phyloP scores from a whole-genome alignment of 31 red algal genomes.

The Odonthalia washingtoniensis region DNA sequence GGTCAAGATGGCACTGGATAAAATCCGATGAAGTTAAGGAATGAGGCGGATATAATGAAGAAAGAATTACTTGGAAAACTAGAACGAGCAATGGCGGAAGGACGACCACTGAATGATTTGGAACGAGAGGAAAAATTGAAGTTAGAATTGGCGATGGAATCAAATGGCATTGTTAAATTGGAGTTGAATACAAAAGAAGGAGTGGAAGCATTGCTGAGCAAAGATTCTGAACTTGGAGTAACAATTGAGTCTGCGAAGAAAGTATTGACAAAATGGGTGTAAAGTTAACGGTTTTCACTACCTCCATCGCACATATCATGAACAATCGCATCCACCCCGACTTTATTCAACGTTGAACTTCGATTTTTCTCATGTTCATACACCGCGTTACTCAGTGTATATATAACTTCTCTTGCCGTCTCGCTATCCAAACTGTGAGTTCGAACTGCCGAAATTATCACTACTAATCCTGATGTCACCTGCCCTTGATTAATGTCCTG shows the following conservation, averaged over 20 bases:
- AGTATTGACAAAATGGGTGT: constrained; percentile 74
- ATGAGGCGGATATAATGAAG: constrained; percentile 40
- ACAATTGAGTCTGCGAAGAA: constrained; percentile 78
- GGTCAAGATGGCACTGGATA: constrained; percentile 66
- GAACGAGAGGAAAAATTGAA: constrained; percentile 39
- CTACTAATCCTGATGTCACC: constrained; percentile 57
- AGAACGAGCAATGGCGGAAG: constrained; percentile 41
- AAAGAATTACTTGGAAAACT: constrained; percentile 28
- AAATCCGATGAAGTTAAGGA: constrained; percentile 35
- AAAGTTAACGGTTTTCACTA: not conserved
- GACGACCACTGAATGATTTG: not conserved
- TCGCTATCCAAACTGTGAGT: constrained; percentile 26
- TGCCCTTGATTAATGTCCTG: constrained; percentile 46
- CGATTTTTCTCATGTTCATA: constrained; percentile 64
- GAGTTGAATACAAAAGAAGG: constrained; percentile 44
- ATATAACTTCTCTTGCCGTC: constrained; percentile 39
- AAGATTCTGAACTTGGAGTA: constrained; percentile 47
- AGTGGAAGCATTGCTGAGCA: constrained; percentile 50
- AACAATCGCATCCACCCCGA: constrained; percentile 44
- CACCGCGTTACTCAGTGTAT: constrained; percentile 66
- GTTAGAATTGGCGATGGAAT: constrained; percentile 51
- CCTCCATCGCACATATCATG: not conserved
- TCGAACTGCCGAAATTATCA: constrained; percentile 35
- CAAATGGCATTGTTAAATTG: constrained; percentile 48
- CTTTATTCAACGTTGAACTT: constrained; percentile 46